These are phyloP conservation scores for Elaphomyces granulatus DNA, from an alignment of 495 filamentous ascomycete species.

Conservation along the genomic window DNA sequence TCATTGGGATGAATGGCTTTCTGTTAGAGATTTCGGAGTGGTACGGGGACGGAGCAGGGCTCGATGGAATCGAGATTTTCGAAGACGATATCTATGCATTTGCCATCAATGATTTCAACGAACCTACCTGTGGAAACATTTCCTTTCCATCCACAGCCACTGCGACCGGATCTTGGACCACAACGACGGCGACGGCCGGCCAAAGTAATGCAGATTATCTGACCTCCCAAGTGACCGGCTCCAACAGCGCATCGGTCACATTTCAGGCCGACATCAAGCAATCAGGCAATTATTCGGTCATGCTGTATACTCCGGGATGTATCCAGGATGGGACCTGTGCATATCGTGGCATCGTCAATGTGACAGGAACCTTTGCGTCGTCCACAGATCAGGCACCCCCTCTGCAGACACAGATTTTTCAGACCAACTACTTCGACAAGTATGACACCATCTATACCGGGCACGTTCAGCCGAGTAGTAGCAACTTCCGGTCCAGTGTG, in stretches of 20 bases:
- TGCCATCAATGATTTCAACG: conserved; percentile 77
- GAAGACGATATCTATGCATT: conserved; percentile 72
- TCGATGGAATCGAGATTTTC: conserved; percentile 84
- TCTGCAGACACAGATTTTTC: conserved; percentile 43
- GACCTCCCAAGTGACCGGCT: conserved; percentile 44
- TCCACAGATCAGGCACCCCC: conserved; percentile 28
- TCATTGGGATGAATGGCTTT: conserved; percentile 78
- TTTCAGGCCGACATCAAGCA: conserved; percentile 80
- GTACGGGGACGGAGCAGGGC: conserved; percentile 75
- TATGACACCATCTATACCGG: conserved; percentile 84
- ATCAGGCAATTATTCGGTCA: conserved; percentile 77
- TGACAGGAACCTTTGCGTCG: conserved; percentile 55
- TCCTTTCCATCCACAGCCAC: conserved; percentile 49
- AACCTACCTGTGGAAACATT: conserved; percentile 62
- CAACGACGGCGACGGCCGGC: conserved; percentile 35
- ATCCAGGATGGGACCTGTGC: conserved; percentile 59
- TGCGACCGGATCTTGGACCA: conserved; percentile 57
- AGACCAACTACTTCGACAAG: conserved; percentile 90
- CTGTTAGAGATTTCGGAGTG: conserved; percentile 70
- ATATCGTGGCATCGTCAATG: conserved; percentile 60
- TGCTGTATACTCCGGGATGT: conserved; percentile 85
- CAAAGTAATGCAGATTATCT: conserved; percentile 62
- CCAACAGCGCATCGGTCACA: conserved; percentile 45
- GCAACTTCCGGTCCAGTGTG: conserved; percentile 64
- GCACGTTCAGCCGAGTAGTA: conserved; percentile 59